These are phyloP conservation scores for Udeniomyces megalosporus DNA, from an alignment of 768 basidiomycete species.

Conservation along the genomic window DNA sequence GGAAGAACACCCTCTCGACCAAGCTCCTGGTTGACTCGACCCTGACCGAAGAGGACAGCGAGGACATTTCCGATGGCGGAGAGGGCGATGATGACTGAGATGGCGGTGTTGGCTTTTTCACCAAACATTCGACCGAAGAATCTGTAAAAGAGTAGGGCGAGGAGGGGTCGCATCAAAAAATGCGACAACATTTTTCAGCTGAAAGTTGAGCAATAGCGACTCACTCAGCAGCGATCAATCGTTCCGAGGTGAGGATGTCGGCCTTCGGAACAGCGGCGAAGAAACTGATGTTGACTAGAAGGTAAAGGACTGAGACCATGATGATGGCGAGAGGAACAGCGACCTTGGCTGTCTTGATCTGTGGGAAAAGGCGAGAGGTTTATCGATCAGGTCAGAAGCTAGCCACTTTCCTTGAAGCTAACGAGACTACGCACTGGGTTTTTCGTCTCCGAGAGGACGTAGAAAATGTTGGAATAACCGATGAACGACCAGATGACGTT, in stretches of 20 bases:
- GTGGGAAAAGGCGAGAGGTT: too few relatives aligned
- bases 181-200: too few relatives aligned
- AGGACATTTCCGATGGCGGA: constrained; percentile 19
- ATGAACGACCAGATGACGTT: constrained; percentile 10
- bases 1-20: constrained; percentile 24
- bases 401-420: too few relatives aligned
- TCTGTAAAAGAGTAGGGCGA: constrained; percentile 11
- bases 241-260: neutral
- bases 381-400: too few relatives aligned
- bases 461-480: constrained; percentile 16
- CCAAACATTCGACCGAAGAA: constrained; percentile 18
- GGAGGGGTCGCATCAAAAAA: too few relatives aligned
- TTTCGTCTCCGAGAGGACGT: constrained; percentile 15
- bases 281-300: constrained; percentile 18
- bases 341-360: constrained; percentile 14
- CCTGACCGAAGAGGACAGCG: constrained; percentile 17
- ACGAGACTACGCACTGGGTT: too few relatives aligned
- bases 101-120: constrained; percentile 1
- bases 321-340: constrained; percentile 19
- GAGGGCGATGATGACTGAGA: constrained; percentile 16
- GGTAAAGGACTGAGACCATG: constrained; percentile 15
- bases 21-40: constrained; percentile 21
- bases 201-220: too few relatives aligned
- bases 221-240: neutral
- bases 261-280: constrained; percentile 19